phyloP scores from a whole-genome alignment of 495 filamentous ascomycete species.

The Penicillium mononematosum region DNA sequence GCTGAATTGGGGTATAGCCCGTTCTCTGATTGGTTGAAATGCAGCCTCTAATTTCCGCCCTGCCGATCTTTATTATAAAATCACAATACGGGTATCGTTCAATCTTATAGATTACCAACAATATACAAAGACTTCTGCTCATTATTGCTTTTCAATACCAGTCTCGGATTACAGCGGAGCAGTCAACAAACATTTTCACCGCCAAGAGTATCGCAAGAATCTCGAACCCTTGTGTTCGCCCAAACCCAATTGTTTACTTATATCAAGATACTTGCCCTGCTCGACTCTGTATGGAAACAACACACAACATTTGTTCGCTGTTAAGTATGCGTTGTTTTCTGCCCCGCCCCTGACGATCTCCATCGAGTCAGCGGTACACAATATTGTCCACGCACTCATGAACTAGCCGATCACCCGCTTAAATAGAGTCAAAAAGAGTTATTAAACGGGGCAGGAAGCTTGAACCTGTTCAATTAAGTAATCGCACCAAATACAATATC shows the following conservation, averaged over 20 bases:
- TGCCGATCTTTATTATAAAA: conserved; percentile 25
- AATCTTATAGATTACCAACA: neutral
- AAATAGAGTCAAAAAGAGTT: neutral
- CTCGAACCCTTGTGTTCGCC: neutral
- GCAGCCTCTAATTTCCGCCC: conserved; percentile 25
- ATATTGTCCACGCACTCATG: neutral
- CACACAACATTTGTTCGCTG: neutral
- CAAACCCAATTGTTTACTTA: neutral
- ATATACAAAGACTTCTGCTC: neutral
- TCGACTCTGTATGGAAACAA: neutral
- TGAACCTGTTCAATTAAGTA: neutral
- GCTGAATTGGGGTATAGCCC: neutral
- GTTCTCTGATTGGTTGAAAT: conserved; percentile 8
- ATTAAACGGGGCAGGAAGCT: conserved; percentile 1
- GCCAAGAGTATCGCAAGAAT: neutral
- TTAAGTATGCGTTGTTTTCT: conserved; percentile 6
- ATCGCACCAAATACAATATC: neutral
- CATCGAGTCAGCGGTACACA: neutral
- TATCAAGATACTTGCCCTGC: neutral
- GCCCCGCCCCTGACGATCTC: conserved; percentile 15
- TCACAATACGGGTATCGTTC: neutral
- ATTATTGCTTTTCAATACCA: neutral
- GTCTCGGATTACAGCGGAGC: neutral
- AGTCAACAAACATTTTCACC: neutral
- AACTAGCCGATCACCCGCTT: conserved; percentile 12